A percentile compares a stretch with the other conserved stretches of the same genome.
Evolutionary conservation across 441 rosid species (phyloP).

Genomic region (Isatis lusitanica): DNA sequence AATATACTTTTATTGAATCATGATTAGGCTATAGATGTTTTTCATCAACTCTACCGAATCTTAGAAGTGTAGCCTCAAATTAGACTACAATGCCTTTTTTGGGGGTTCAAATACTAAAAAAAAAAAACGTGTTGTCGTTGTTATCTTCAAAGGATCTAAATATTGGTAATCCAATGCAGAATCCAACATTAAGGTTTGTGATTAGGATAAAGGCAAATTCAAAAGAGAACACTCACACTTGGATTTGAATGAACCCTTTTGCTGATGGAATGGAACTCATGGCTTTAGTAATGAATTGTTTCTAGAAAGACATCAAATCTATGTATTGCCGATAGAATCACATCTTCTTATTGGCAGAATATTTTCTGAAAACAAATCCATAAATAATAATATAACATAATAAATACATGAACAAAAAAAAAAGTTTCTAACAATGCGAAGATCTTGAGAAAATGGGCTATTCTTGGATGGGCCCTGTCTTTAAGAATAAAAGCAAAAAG

Average conservation of each 20-base stretch:
- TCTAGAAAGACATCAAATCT: slow-evolving; percentile 36
- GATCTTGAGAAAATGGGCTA: slow-evolving; percentile 9
- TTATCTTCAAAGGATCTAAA: not conserved
- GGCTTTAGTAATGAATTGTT: slow-evolving; percentile 8
- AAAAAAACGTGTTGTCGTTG: not conserved
- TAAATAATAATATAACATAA: not conserved
- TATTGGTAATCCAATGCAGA: slow-evolving; percentile 21
- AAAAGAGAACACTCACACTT: slow-evolving; percentile 4
- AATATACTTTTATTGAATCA: not conserved
- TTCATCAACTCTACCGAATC: not conserved
- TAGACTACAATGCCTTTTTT: not conserved
- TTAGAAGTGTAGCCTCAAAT: not conserved
- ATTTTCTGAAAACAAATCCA: slow-evolving; percentile 13
- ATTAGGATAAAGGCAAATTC: not conserved
- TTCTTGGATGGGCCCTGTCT: slow-evolving; percentile 28
- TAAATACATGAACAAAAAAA: not conserved
- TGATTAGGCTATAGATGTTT: not conserved
- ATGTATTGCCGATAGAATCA: slow-evolving; percentile 35
- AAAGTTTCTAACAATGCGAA: slow-evolving; percentile 4
- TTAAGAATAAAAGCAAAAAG: slow-evolving; percentile 29
- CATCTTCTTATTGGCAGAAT: slow-evolving; percentile 30
- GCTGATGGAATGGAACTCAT: slow-evolving; percentile 5
- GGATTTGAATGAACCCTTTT: slow-evolving; percentile 9
- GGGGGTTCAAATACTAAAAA: not conserved
- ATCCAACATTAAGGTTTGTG: slow-evolving; percentile 14